phyloP scores from a whole-genome alignment of 371 early-diverging fungal genomes.

The Lichtheimia corymbifera region DNA sequence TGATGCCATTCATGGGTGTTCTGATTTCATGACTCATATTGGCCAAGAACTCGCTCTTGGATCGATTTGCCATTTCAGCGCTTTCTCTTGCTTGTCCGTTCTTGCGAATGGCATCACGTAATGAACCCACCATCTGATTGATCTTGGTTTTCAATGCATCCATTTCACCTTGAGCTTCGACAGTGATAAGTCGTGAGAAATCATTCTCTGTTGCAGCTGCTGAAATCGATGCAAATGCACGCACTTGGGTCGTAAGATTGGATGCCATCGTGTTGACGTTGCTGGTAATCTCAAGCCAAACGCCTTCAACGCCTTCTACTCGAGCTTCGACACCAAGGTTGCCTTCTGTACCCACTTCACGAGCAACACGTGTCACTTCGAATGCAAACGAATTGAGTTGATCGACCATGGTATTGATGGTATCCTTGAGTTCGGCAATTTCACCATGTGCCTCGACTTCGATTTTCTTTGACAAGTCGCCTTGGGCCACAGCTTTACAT shows the following conservation, averaged over 20 bases:
- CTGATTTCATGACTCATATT: conserved; percentile 71
- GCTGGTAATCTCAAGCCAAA: conserved; percentile 46
- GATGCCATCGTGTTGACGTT: conserved; percentile 45
- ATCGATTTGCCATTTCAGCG: conserved; percentile 70
- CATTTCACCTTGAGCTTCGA: conserved; percentile 71
- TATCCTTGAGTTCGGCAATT: conserved; percentile 31
- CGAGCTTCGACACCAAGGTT: conserved; percentile 30
- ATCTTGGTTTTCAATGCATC: conserved; percentile 68
- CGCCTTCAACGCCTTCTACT: conserved; percentile 44
- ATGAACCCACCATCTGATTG: conserved; percentile 66
- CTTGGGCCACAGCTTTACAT: conserved; percentile 46
- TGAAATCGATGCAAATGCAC: conserved; percentile 57
- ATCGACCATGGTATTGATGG: conserved; percentile 41
- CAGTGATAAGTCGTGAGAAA: conserved; percentile 63
- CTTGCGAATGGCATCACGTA: conserved; percentile 65
- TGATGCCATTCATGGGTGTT: conserved; percentile 59
- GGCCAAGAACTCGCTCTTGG: conserved; percentile 71
- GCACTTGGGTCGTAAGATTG: conserved; percentile 42
- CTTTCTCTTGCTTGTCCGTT: conserved; percentile 65
- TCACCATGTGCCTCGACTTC: conserved; percentile 28
- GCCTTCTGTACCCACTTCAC: conserved; percentile 50
- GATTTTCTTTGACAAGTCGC: conserved; percentile 44
- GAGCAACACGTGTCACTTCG: conserved; percentile 37
- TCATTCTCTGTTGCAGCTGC: conserved; percentile 61
- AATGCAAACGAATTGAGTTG: conserved; percentile 35